Conservation (phyloP, 257 asterid species). For the Solanum pinnatisectum region DNA sequence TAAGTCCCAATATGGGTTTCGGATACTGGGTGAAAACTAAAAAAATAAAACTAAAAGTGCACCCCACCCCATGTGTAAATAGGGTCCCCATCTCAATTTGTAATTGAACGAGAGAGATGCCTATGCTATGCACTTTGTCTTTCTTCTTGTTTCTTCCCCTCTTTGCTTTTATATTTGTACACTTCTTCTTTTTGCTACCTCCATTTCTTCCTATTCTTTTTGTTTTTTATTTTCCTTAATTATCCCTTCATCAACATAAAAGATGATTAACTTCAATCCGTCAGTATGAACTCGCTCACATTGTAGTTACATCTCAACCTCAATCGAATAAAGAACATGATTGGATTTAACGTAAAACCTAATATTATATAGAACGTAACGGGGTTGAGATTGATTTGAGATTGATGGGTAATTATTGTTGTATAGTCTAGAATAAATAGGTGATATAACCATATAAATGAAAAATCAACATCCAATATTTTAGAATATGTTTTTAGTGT, state of each 20-base stretch:
- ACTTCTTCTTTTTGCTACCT: background rate
- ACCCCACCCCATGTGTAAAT: slow-evolving; percentile 91
- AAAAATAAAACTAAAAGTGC: background rate
- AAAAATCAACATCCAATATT: background rate
- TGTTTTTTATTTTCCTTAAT: background rate
- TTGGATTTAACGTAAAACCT: background rate
- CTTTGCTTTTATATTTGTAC: slow-evolving; percentile 19
- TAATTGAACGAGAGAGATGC: background rate
- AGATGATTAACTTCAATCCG: background rate
- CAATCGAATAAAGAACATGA: background rate
- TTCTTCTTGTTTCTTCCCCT: slow-evolving; percentile 43
- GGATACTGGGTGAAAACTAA: no score
- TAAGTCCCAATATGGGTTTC: no score
- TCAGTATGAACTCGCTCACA: background rate
- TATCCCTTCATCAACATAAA: background rate
- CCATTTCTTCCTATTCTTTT: background rate
- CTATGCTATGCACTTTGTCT: slow-evolving; percentile 46
- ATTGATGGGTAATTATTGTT: background rate
- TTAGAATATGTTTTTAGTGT: background rate
- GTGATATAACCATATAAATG: background rate
- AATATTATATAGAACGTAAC: background rate
- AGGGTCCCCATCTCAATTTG: slow-evolving; percentile 69
- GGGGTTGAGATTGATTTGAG: background rate
- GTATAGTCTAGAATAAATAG: background rate
- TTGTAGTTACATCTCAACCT: background rate